Base-by-base conservation (phyloP, 768 basidiomycete genomes). In the Goffeauzyma gilvescens region DNA sequence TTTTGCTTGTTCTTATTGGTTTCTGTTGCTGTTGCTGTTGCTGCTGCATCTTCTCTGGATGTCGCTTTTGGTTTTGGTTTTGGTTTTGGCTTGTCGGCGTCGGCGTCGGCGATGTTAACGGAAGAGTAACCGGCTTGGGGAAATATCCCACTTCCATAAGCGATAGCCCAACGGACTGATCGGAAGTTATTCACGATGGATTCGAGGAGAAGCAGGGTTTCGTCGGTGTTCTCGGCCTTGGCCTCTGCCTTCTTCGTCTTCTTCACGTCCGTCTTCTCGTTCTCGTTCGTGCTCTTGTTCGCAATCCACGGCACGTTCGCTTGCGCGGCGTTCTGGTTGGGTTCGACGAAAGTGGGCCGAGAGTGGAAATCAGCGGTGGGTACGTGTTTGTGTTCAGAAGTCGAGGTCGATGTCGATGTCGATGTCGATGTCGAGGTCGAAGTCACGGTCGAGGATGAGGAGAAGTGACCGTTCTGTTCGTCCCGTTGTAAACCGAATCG, bases 131-230 rank as follows among this genome's bases (percentile, higher is more conserved):
- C 83, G 42, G 78, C 77, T 64, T 98, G 93, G 55, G 82, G 75
- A 53, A 93, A 93, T 2, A 96, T 87, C 0, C 90, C 93, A 2
- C 81, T 85, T 10, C 93, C 93, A 58, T 96, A 98, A 0, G 93
- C 93, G 58, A 95, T 87, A 1, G 89, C 93, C 68, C 90, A 96
- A 35, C 46, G 31, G 6, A 48, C 46, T 15, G 26, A 35, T 25
- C 36, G 34, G 31, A 48, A 48, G 20, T 38, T 26, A n/a, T 24
- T 21, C 12, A 41, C 41, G 20, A 48, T 48, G 22, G 24, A 26
- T 30, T 48, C 46, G 27, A 48, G 27, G 12, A 32, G 10, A 21
- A 30, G 23, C 18, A 30, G 41, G 3, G 27, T 42, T 20, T 42
- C 41, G 18, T 48, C 46, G 21, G 0, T 36, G 33, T 8, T 42